phyloP scores from a whole-genome alignment of 2,329 filamentous ascomycete species.

The Monosporascus sp. region DNA sequence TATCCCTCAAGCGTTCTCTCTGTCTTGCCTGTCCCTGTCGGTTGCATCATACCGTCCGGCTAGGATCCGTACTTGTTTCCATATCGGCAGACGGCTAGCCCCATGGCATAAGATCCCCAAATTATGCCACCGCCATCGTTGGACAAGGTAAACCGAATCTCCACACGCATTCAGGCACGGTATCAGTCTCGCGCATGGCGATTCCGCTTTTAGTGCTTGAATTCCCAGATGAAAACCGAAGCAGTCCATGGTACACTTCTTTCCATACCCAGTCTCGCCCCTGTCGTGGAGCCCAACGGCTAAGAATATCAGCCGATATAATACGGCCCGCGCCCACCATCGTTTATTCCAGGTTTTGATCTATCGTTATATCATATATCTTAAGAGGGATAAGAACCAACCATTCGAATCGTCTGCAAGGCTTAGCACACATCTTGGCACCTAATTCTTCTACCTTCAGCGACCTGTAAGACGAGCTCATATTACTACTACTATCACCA shows the following conservation, averaged over 20 bases:
- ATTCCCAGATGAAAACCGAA: slow-evolving; percentile 36
- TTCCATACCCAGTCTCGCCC: slow-evolving; percentile 31
- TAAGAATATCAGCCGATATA: slow-evolving; percentile 44
- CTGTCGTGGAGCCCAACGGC: slow-evolving; percentile 28
- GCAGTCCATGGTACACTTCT: slow-evolving; percentile 35
- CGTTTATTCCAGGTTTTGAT: slow-evolving; percentile 25
- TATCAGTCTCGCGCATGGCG: slow-evolving; percentile 43
- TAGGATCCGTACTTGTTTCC: slow-evolving; percentile 40
- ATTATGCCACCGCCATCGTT: slow-evolving; percentile 51
- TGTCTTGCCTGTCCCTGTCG: slow-evolving; percentile 30
- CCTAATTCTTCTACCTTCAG: slow-evolving; percentile 19
- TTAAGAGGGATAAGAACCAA: slow-evolving; percentile 29
- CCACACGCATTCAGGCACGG: slow-evolving; percentile 41
- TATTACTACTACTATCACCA: slow-evolving; percentile 13
- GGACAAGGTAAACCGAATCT: slow-evolving; percentile 38
- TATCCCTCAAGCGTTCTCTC: slow-evolving; percentile 26
- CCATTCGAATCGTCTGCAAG: slow-evolving; percentile 21
- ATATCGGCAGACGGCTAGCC: slow-evolving; percentile 42
- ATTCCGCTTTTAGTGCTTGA: slow-evolving; percentile 43
- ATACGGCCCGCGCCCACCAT: slow-evolving; percentile 35
- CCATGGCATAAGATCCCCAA: slow-evolving; percentile 55
- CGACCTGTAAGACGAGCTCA: slow-evolving; percentile 15
- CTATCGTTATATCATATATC: slow-evolving; percentile 31
- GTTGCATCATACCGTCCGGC: slow-evolving; percentile 39
- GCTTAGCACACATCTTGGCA: slow-evolving; percentile 22